Base-by-base conservation (phyloP, 1,139 yeast species). In the Sporopachydermia cereana region DNA sequence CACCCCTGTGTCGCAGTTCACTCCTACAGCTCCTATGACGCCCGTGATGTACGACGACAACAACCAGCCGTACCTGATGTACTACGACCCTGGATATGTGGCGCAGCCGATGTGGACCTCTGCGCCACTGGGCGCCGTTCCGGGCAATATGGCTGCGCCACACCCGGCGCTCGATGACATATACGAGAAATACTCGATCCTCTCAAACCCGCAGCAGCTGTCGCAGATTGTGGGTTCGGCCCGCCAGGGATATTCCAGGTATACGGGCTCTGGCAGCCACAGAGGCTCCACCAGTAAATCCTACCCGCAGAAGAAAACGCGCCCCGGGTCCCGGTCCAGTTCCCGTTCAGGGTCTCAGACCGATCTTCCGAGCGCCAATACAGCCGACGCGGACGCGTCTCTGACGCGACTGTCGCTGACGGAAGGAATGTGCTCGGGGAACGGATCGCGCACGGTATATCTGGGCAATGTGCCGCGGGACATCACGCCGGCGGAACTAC, bases 391-490 rank as follows among this genome's bases (percentile, higher is more conserved):
- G 30, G n/a, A 27, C 12, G 30, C 14, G 12, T 12, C 14, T n/a
- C n/a, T n/a, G n/a, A n/a, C 39, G 7, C 12, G 18, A 7, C 9
- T 20, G 9, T 34, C 39, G 5, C 9, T 7, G 17, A 7, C 22
- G 9, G 39, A 34, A 12, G n/a, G n/a, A 5, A n/a, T 34, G 17
- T 16, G 9, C 9, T 12, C 39, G 9, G n/a, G 9, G 9, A 9
- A 16, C 9, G 12, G 12, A 9, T 16, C 22, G 9, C 18, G 39
- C 7, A 34, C 97, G 0, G 95, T 91, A 4, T 86, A 88, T 59
- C 68, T 91, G 54, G 96, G 96, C 12, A 88, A 86, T 58, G 74
- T 91, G 41, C 96, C 97, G 1, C 64, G 72, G n/a, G 85, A 82
- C 51, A 72, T 88, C 48, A 77, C 88, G 24, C 79, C 93, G 2